These are phyloP conservation scores for Neurospora sp. DNA, from an alignment of 495 filamentous ascomycete genomes.

Conservation along the genomic window DNA sequence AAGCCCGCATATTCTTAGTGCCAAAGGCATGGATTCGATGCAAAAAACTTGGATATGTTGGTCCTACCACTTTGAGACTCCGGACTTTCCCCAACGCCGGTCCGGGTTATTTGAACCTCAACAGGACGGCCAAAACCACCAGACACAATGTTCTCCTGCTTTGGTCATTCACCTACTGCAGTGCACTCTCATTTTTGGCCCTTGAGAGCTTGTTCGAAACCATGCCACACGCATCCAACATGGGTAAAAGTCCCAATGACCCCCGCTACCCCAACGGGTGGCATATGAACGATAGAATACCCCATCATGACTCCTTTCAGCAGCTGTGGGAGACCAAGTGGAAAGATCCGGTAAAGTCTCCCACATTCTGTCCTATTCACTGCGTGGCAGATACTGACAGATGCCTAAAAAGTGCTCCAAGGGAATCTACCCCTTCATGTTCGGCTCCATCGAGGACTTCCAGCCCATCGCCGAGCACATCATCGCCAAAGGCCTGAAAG, in stretches of 20 bases:
- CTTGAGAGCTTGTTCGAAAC: background rate
- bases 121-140: background rate
- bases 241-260: background rate
- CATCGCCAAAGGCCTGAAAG: slow-evolving; percentile 29
- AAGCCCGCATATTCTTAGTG: background rate
- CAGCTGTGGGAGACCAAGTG: slow-evolving; percentile 68
- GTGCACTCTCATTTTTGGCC: background rate
- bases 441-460: slow-evolving; percentile 53
- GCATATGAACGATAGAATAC: background rate
- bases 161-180: background rate
- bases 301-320: slow-evolving; percentile 57
- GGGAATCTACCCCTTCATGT: slow-evolving; percentile 69
- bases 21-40: background rate
- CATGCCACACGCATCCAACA: background rate
- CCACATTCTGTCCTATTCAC: background rate
- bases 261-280: background rate
- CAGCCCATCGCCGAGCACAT: slow-evolving; percentile 51
- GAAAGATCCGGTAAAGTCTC: slow-evolving; percentile 46
- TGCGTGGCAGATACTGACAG: background rate
- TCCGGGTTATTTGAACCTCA: background rate
- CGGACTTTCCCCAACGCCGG: background rate
- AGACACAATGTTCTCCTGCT: background rate
- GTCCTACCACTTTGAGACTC: background rate
- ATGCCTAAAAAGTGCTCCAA: slow-evolving; percentile 21
- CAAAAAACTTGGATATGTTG: background rate